phyloP scores from a whole-genome alignment of 495 filamentous ascomycete species.

The Chlorociboria aeruginascens region DNA sequence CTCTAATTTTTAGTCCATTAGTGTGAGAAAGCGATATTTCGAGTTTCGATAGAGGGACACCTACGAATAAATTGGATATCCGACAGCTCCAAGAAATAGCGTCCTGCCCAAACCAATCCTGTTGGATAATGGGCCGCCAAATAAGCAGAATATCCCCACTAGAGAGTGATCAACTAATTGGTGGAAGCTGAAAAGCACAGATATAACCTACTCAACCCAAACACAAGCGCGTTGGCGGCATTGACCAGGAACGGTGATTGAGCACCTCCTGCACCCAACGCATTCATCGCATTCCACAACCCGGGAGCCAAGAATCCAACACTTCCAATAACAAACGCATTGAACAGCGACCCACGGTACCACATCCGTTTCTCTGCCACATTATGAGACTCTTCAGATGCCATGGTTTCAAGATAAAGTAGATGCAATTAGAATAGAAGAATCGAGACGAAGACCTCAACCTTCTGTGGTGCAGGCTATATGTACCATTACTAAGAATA shows the following conservation, averaged over 20 bases:
- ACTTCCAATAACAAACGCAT: constrained; percentile 49
- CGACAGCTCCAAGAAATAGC: constrained; percentile 47
- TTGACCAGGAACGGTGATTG: constrained; percentile 54
- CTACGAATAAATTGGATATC: constrained; percentile 41
- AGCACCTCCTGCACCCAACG: constrained; percentile 51
- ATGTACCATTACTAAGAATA: too few species aligned
- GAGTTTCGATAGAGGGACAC: too few species aligned
- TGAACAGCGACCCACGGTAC: constrained; percentile 52
- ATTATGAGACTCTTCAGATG: too few species aligned
- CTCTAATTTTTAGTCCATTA: constrained; percentile 25
- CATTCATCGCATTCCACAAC: constrained; percentile 61
- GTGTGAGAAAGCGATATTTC: too few species aligned
- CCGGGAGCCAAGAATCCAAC: constrained; percentile 54
- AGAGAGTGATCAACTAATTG: constrained; percentile 15
- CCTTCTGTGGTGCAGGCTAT: too few species aligned
- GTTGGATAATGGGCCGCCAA: constrained; percentile 41
- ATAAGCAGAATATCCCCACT: constrained; percentile 41
- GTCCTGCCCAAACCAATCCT: constrained; percentile 54
- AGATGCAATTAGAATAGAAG: too few species aligned
- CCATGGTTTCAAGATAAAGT: too few species aligned
- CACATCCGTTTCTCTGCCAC: constrained; percentile 28
- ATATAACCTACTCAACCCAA: constrained; percentile 21
- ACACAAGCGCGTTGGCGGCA: constrained; percentile 55
- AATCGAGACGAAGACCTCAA: too few species aligned
- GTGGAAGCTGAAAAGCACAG: too few species aligned